Evolutionary conservation across 2,329 filamentous ascomycete species (phyloP).

Genomic region (Beauveria rudraprayagi): DNA sequence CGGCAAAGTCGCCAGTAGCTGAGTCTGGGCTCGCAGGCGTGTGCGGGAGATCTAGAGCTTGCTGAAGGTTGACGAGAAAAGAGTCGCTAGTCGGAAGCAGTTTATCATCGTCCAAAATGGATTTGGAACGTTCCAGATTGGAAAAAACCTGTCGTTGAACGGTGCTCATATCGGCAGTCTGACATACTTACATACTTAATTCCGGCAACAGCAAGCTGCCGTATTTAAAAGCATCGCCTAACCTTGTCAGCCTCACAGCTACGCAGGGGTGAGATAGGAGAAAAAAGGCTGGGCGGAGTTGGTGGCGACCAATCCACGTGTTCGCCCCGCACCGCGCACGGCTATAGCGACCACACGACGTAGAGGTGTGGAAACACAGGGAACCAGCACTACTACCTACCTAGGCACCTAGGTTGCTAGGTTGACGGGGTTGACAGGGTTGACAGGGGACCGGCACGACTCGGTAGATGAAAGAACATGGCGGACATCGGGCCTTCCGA

Average conservation of each 20-base stretch:
- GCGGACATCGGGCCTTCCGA: no score
- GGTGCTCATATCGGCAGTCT: background rate
- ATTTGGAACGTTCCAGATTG: background rate
- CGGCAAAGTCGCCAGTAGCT: background rate
- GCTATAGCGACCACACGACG: no score
- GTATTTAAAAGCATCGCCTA: background rate
- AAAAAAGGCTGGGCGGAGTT: background rate
- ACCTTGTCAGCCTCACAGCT: background rate
- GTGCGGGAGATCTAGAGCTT: background rate
- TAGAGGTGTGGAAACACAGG: no score
- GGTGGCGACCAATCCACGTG: background rate
- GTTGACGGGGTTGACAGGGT: no score
- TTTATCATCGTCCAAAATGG: background rate
- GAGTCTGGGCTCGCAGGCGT: background rate
- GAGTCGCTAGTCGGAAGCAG: background rate
- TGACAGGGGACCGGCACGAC: no score
- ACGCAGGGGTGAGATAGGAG: background rate
- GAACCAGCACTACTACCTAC: no score
- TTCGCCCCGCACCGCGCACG: no score
- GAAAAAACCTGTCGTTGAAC: background rate
- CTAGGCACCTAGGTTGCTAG: no score
- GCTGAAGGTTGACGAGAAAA: background rate
- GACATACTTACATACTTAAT: background rate
- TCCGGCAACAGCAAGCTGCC: background rate
- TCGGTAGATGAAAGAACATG: no score